A percentile compares a stretch with the other conserved stretches of the same genome.
Conservation (phyloP, 352 stramenopile species). For the Pythium sukuiense region DNA sequence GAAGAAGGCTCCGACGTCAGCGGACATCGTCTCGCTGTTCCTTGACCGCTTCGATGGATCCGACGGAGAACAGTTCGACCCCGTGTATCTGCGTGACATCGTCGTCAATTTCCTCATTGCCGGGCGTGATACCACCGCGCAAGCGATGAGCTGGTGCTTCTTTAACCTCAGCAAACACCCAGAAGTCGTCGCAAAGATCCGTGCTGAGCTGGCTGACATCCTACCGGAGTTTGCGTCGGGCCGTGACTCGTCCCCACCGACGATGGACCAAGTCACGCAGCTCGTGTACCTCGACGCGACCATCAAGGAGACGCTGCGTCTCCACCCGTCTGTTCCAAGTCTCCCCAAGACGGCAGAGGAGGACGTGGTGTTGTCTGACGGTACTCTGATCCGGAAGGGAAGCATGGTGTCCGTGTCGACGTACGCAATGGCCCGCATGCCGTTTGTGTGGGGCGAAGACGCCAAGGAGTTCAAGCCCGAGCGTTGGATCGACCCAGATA, state of each 20-base stretch:
- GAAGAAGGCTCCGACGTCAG: background rate
- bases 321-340: slow-evolving; percentile 69
- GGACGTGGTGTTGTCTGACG: slow-evolving; percentile 62
- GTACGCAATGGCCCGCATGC: slow-evolving; percentile 58
- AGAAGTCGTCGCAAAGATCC: slow-evolving; percentile 49
- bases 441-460: slow-evolving; percentile 64
- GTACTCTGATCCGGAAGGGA: slow-evolving; percentile 51
- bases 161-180: slow-evolving; percentile 68
- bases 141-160: slow-evolving; percentile 68
- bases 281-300: slow-evolving; percentile 69
- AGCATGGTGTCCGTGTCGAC: slow-evolving; percentile 48
- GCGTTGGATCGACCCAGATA: slow-evolving; percentile 55
- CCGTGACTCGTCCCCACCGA: slow-evolving; percentile 23
- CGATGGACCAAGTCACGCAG: slow-evolving; percentile 44
- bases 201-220: slow-evolving; percentile 40
- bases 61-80: slow-evolving; percentile 5
- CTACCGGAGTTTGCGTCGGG: slow-evolving; percentile 11
- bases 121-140: slow-evolving; percentile 74
- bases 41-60: slow-evolving; percentile 2
- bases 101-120: slow-evolving; percentile 73
- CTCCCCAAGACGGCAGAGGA: slow-evolving; percentile 42
- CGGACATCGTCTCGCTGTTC: slow-evolving; percentile 24
- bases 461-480: slow-evolving; percentile 64
- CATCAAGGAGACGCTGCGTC: slow-evolving; percentile 63
- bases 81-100: slow-evolving; percentile 65